A percentile compares a stretch with the other conserved stretches of the same genome.
phyloP scores from a whole-genome alignment of 495 filamentous ascomycete species.

The Neurospora sp. region DNA sequence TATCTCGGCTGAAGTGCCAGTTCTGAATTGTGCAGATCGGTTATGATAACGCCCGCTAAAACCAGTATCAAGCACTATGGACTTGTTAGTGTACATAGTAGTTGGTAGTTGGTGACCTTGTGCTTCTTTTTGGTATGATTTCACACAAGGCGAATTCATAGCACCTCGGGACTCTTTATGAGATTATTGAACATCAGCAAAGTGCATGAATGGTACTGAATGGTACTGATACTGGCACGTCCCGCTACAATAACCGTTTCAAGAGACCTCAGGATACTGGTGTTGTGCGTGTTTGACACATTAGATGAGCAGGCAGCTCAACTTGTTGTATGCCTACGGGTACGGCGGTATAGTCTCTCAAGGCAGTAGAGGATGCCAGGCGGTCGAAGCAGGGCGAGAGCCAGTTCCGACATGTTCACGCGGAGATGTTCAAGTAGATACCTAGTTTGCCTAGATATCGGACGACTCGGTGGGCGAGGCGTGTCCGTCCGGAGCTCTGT shows the following conservation, averaged over 20 bases:
- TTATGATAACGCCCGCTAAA: background rate
- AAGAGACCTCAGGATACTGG: background rate
- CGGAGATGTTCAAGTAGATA: background rate
- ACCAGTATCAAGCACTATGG: background rate
- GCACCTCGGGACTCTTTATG: background rate
- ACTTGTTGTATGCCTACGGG: background rate
- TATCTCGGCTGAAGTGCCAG: background rate
- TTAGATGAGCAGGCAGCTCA: background rate
- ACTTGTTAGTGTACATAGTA: background rate
- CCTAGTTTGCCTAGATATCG: background rate
- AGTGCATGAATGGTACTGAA: background rate
- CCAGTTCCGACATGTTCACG: background rate
- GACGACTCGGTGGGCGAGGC: background rate
- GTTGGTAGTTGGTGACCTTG: too few species aligned
- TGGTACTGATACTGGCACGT: background rate
- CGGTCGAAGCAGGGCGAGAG: background rate
- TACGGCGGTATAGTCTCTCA: background rate
- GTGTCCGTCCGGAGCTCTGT: background rate
- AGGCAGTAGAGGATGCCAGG: background rate
- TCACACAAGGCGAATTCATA: background rate
- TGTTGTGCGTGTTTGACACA: background rate
- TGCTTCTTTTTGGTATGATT: too few species aligned
- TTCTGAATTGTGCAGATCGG: background rate
- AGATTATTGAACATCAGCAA: background rate
- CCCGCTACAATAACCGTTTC: background rate